Evolutionary conservation across 257 asterid species (phyloP).

Genomic region (Przewalskia tangutica): DNA sequence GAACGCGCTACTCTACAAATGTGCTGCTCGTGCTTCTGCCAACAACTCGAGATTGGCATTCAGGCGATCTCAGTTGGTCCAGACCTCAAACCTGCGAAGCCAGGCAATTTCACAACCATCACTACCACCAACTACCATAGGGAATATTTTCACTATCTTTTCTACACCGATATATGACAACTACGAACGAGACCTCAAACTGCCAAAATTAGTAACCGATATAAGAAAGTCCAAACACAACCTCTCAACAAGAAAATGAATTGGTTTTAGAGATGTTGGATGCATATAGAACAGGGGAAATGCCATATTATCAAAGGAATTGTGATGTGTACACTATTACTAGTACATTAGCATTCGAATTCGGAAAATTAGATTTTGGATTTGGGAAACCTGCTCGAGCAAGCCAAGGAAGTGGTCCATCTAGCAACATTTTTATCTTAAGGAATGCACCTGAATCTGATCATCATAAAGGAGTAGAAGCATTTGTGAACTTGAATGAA

Average conservation of each 20-base stretch:
- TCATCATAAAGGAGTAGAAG: neutral
- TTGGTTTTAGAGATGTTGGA: neutral
- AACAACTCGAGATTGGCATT: neutral
- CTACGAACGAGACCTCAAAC: neutral
- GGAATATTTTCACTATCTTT: neutral
- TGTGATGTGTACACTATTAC: neutral
- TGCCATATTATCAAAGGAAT: neutral
- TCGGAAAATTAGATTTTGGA: neutral
- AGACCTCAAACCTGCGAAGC: neutral
- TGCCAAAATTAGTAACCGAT: neutral
- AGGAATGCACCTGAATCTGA: neutral
- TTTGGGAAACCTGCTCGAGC: conserved; percentile 3
- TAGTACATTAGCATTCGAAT: neutral
- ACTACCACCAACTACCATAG: neutral
- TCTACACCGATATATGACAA: neutral
- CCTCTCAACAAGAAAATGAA: neutral
- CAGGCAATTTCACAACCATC: neutral
- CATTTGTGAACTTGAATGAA: neutral
- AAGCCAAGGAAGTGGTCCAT: neutral
- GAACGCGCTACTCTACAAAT: neutral
- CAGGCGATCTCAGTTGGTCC: neutral
- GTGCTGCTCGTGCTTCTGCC: neutral
- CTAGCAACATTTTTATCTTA: neutral
- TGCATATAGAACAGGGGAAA: neutral
- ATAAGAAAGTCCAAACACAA: neutral